Evolutionary conservation across 202 grass and related monocot species (phyloP).

Genomic region (Hordeum pubiflorum): DNA sequence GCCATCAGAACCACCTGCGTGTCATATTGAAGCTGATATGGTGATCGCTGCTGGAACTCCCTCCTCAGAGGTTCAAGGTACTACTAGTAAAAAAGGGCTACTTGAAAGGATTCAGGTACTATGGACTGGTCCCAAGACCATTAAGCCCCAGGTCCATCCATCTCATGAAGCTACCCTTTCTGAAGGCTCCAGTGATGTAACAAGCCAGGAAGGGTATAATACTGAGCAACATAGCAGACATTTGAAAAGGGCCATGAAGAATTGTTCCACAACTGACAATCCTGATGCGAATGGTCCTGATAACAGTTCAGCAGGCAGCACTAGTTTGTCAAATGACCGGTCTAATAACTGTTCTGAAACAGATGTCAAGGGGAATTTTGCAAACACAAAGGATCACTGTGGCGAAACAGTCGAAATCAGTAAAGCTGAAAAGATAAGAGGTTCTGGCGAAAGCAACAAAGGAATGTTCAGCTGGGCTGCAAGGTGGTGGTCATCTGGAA

Average conservation of each 20-base stretch:
- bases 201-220: conserved; percentile 17
- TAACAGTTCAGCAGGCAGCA: not conserved
- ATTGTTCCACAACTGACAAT: not conserved
- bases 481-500: conserved; percentile 29
- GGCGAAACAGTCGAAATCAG: not conserved
- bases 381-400: not conserved
- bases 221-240: not conserved
- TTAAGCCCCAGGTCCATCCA: conserved; percentile 24
- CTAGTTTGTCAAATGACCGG: not conserved
- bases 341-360: not conserved
- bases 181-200: conserved; percentile 20
- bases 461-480: conserved; percentile 29
- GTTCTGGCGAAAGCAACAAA: conserved; percentile 7
- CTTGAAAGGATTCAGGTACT: conserved; percentile 43
- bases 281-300: conserved; percentile 1
- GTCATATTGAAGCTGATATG: conserved; percentile 26
- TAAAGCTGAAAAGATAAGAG: conserved; percentile 8
- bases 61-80: conserved; percentile 19
- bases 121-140: conserved; percentile 21
- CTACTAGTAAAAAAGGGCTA: conserved; percentile 26
- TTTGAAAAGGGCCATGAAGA: conserved; percentile 16
- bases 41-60: conserved; percentile 6
- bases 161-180: conserved; percentile 13
- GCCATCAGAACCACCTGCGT: conserved; percentile 12
- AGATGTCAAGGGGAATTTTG: not conserved